Conservation (phyloP, 768 basidiomycete species). For the Saitozyma sp. region DNA sequence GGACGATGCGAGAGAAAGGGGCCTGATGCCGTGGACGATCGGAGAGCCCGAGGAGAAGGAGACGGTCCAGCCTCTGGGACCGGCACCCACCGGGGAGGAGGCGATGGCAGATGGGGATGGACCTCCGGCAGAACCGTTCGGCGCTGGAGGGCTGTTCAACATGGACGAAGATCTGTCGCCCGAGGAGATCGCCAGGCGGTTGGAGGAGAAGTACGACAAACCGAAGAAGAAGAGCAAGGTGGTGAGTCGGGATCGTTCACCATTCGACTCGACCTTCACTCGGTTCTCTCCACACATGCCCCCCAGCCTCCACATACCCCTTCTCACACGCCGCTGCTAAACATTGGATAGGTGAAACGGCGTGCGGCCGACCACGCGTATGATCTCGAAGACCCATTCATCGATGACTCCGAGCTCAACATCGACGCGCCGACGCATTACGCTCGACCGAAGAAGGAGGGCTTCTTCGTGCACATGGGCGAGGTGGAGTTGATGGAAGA, state of each 20-base stretch:
- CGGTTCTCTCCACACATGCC: too few relatives aligned
- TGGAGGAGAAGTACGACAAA: conserved; percentile 43
- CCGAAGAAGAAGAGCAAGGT: conserved; percentile 29
- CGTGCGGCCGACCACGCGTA: conserved; percentile 67
- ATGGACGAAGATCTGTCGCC: conserved; percentile 17
- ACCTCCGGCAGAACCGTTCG: neutral
- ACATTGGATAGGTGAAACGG: too few relatives aligned
- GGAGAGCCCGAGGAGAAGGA: conserved; percentile 12
- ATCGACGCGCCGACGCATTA: conserved; percentile 88
- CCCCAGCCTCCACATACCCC: too few relatives aligned
- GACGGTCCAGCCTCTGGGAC: conserved; percentile 2
- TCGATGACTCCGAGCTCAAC: conserved; percentile 92
- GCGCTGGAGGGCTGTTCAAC: conserved; percentile 6
- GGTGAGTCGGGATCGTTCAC: too few relatives aligned
- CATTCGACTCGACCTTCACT: too few relatives aligned
- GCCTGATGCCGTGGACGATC: conserved; percentile 29
- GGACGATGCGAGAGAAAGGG: conserved; percentile 32
- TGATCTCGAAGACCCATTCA: conserved; percentile 88
- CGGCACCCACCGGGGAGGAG: conserved; percentile 1
- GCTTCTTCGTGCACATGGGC: conserved; percentile 84
- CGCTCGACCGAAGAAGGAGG: conserved; percentile 77
- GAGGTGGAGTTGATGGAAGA: conserved; percentile 84
- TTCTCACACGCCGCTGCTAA: too few relatives aligned
- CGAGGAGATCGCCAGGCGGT: conserved; percentile 33
- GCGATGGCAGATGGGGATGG: neutral